A percentile compares a stretch with the other conserved stretches of the same genome.
These are phyloP conservation scores for Ustilago cynodontis DNA, from an alignment of 1,284 basidiomycete genomes.

Conservation along the genomic window DNA sequence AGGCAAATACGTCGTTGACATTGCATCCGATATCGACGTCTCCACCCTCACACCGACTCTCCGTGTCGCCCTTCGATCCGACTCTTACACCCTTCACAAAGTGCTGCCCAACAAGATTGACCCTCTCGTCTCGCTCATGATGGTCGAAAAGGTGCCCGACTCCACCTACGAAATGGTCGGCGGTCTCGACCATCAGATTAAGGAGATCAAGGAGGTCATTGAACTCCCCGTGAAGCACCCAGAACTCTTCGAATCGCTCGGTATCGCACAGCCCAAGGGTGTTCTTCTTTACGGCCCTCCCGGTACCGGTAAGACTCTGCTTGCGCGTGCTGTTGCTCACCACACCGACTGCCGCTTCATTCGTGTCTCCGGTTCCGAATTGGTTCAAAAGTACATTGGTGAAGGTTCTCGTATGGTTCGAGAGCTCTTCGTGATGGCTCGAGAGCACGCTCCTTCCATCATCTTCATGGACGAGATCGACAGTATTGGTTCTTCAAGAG, in stretches of 20 bases:
- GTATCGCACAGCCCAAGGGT: conserved; percentile 93
- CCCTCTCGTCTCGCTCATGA: conserved; percentile 75
- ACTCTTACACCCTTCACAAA: conserved; percentile 80
- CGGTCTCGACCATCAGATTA: conserved; percentile 96
- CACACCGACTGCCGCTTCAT: conserved; percentile 99
- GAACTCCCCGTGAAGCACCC: conserved; percentile 98
- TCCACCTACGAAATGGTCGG: conserved; percentile 99
- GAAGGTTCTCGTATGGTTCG: conserved; percentile 84
- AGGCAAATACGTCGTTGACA: conserved; percentile 98
- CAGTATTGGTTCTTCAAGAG: conserved; percentile 93
- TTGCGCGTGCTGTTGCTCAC: conserved; percentile 73
- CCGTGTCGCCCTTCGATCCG: conserved; percentile 93
- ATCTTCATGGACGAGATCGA: conserved; percentile 99
- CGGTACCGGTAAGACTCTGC: conserved; percentile 69
- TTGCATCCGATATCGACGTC: conserved; percentile 89
- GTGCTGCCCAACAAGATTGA: conserved; percentile 70
- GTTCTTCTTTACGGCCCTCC: conserved; percentile 69
- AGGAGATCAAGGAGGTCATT: conserved; percentile 99
- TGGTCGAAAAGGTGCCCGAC: conserved; percentile 99
- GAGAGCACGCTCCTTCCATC: conserved; percentile 98
- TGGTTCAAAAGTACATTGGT: conserved; percentile 99
- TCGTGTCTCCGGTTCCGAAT: conserved; percentile 91
- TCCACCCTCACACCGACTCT: conserved; percentile 84
- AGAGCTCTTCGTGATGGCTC: conserved; percentile 97
- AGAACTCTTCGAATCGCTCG: conserved; percentile 94